Evolutionary conservation across 2,329 filamentous ascomycete genomes (phyloP).

Genomic region (Clonostachys solani): DNA sequence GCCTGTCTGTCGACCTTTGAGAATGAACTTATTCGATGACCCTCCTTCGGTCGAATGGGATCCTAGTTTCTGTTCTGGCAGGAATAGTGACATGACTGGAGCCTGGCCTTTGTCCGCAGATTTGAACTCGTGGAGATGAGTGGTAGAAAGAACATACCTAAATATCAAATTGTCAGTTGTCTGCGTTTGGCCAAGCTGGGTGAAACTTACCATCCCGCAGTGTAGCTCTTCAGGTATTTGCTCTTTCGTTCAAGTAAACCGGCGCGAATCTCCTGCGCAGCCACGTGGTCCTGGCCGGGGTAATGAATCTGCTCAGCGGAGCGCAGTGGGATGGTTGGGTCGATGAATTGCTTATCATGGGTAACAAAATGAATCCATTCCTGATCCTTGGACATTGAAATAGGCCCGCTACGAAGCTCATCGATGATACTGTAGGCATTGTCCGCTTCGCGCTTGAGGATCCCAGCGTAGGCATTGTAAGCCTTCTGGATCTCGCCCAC

Average conservation of each 20-base stretch:
- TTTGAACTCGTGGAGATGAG: constrained; percentile 97
- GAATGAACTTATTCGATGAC: constrained; percentile 93
- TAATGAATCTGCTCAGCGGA: constrained; percentile 82
- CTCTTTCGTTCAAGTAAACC: constrained; percentile 95
- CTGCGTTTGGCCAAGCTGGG: neutral
- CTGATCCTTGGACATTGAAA: constrained; percentile 89
- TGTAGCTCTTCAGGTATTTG: constrained; percentile 98
- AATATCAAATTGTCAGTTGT: neutral
- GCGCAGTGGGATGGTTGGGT: constrained; percentile 76
- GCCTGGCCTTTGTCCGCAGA: constrained; percentile 90
- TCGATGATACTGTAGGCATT: constrained; percentile 74
- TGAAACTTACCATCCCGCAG: constrained; percentile 75
- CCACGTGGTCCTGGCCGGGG: constrained; percentile 81
- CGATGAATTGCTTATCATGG: constrained; percentile 79
- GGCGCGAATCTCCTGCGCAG: constrained; percentile 78
- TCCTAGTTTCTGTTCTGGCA: constrained; percentile 92
- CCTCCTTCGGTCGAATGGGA: constrained; percentile 81
- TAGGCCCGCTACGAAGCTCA: constrained; percentile 76
- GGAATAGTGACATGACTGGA: constrained; percentile 92
- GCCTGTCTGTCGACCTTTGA: constrained; percentile 93
- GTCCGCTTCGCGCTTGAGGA: constrained; percentile 87
- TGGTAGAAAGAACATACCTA: constrained; percentile 94
- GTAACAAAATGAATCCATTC: constrained; percentile 87
- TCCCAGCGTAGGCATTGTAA: constrained; percentile 88
- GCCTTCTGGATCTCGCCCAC: constrained; percentile 98